Conservation (phyloP, 2,329 filamentous ascomycete species). For the Pseudogymnoascus sp. region DNA sequence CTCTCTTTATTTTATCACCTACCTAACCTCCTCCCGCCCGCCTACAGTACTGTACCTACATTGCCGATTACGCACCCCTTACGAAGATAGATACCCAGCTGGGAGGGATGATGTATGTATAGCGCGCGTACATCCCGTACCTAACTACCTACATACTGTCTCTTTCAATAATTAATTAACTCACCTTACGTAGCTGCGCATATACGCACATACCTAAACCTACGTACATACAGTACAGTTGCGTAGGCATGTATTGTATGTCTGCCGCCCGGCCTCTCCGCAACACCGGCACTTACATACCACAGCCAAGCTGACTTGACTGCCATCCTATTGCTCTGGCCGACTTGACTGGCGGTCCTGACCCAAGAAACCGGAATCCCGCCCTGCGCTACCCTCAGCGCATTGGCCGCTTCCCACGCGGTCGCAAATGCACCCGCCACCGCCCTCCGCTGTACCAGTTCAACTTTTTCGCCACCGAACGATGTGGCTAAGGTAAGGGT, state of each 20-base stretch:
- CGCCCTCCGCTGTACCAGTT: not conserved
- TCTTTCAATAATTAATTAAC: not conserved
- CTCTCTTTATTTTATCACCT: not conserved
- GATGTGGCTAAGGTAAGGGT: not conserved
- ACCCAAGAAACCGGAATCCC: not conserved
- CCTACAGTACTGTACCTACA: too few species aligned
- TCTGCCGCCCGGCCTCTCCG: not conserved
- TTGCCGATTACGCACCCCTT: not conserved
- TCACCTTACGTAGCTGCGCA: not conserved
- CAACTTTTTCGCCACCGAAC: not conserved
- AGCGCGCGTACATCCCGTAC: too few species aligned
- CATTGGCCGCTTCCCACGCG: not conserved
- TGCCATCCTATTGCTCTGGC: too few species aligned
- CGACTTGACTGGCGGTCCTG: not conserved
- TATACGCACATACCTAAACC: too few species aligned
- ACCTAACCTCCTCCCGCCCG: not conserved
- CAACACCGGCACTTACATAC: not conserved
- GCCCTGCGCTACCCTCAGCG: not conserved
- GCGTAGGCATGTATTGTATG: not conserved
- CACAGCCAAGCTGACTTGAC: too few species aligned
- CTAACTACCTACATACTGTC: too few species aligned
- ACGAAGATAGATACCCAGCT: not conserved
- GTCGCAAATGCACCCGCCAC: not conserved
- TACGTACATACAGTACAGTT: not conserved
- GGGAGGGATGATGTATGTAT: too few species aligned